These are phyloP conservation scores for Pleurostoma richardsiae DNA, from an alignment of 2,329 filamentous ascomycete species.

Conservation along the genomic window DNA sequence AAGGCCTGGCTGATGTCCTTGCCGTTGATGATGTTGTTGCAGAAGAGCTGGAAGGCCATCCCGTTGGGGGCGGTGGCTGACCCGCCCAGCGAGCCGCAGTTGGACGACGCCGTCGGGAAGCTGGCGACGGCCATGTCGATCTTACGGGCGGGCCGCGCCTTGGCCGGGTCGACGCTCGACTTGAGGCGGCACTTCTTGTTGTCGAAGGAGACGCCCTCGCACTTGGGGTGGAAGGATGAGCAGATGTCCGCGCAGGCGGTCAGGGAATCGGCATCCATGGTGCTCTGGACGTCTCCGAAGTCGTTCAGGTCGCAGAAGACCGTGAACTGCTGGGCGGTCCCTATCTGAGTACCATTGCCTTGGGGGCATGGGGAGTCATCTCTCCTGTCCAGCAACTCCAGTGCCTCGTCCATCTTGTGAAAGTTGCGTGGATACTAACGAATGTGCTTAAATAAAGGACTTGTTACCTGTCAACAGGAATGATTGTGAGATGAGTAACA, in stretches of 20 bases:
- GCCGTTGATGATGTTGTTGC: constrained; percentile 18
- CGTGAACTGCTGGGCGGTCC: constrained; percentile 17
- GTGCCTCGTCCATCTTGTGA: background rate
- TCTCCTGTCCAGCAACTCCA: background rate
- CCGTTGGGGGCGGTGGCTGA: constrained; percentile 6
- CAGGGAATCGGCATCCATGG: constrained; percentile 12
- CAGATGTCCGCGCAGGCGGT: constrained; percentile 20
- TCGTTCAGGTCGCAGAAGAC: constrained; percentile 17
- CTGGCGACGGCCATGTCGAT: constrained; percentile 18
- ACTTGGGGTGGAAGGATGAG: constrained; percentile 22
- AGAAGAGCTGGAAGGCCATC: constrained; percentile 15
- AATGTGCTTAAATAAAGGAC: background rate
- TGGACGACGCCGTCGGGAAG: constrained; percentile 18
- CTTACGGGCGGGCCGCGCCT: constrained; percentile 7
- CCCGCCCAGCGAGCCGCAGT: constrained; percentile 16
- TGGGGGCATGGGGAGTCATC: constrained; percentile 13
- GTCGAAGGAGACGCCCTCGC: constrained; percentile 18
- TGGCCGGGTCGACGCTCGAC: constrained; percentile 6
- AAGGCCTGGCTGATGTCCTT: constrained; percentile 20
- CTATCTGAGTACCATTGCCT: constrained; percentile 19
- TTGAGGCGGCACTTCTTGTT: constrained; percentile 19
- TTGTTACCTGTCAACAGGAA: background rate
- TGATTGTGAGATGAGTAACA: background rate
- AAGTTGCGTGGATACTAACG: background rate
- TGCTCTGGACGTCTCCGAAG: constrained; percentile 13